Conservation (phyloP, 148 eudicot genomes). For the Cornus kousa region DNA sequence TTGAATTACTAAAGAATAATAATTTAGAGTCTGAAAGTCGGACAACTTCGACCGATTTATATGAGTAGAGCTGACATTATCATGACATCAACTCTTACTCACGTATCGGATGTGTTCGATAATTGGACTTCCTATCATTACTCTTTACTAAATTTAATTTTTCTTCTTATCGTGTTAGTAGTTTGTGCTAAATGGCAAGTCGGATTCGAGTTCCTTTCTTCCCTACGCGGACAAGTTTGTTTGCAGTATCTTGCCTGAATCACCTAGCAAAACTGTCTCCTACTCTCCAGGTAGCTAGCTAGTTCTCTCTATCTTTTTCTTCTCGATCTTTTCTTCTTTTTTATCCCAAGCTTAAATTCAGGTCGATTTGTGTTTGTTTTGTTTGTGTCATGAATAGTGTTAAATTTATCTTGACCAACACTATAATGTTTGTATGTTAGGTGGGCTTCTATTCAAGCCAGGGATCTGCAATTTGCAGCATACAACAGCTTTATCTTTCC, state of each 20-base stretch:
- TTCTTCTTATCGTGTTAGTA: neutral
- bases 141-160: neutral
- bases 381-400: neutral
- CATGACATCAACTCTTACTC: too few relatives aligned
- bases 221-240: constrained; percentile 43
- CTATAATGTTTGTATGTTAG: neutral
- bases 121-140: too few relatives aligned
- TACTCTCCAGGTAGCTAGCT: constrained; percentile 38
- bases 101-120: too few relatives aligned
- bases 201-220: constrained; percentile 30
- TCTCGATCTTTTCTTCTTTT: too few relatives aligned
- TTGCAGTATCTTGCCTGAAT: constrained; percentile 62
- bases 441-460: constrained; percentile 53
- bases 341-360: too few relatives aligned
- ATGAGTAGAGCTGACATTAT: too few relatives aligned
- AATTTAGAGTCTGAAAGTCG: too few relatives aligned
- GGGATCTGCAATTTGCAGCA: constrained; percentile 56
- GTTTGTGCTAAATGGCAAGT: constrained; percentile 15
- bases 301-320: too few relatives aligned
- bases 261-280: constrained; percentile 37
- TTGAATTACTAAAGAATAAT: too few relatives aligned
- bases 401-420: neutral
- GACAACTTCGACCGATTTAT: too few relatives aligned
- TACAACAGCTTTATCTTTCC: constrained; percentile 48
- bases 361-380: too few relatives aligned